A percentile compares a stretch with the other conserved stretches of the same genome.
Evolutionary conservation across 148 eudicot genomes (phyloP).

Genomic region (Rhododendron kiyosumense): DNA sequence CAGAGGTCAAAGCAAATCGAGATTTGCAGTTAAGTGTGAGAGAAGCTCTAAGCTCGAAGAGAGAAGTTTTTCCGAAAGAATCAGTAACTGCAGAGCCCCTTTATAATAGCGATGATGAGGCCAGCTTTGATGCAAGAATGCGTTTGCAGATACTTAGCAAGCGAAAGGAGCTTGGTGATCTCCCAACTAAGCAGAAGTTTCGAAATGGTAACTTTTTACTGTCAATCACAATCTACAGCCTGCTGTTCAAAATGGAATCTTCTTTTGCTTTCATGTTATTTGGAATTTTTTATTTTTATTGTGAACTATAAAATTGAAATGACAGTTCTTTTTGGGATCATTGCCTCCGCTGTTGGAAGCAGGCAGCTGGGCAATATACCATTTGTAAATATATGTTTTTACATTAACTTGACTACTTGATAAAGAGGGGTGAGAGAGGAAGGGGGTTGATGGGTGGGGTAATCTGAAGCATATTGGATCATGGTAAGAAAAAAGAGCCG

Average conservation of each 20-base stretch:
- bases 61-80: slow-evolving; percentile 43
- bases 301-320: slow-evolving; percentile 3
- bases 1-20: slow-evolving; percentile 38
- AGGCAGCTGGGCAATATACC: not conserved
- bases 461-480: not conserved
- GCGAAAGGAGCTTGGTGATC: slow-evolving; percentile 67
- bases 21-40: slow-evolving; percentile 67
- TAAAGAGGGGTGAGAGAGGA: not conserved
- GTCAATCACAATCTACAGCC: not conserved
- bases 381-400: not conserved
- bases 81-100: slow-evolving; percentile 32
- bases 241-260: not conserved
- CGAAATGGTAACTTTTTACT: slow-evolving; percentile 38
- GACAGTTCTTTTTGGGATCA: not conserved
- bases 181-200: slow-evolving; percentile 46
- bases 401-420: not conserved
- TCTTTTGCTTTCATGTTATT: not conserved
- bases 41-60: slow-evolving; percentile 68
- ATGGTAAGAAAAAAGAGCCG: not conserved
- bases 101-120: slow-evolving; percentile 55
- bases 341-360: not conserved
- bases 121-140: slow-evolving; percentile 79
- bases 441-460: not conserved
- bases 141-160: slow-evolving; percentile 75
- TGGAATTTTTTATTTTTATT: not conserved